Conservation (phyloP, 148 eudicot genomes). For the Rhododendron vialii region DNA sequence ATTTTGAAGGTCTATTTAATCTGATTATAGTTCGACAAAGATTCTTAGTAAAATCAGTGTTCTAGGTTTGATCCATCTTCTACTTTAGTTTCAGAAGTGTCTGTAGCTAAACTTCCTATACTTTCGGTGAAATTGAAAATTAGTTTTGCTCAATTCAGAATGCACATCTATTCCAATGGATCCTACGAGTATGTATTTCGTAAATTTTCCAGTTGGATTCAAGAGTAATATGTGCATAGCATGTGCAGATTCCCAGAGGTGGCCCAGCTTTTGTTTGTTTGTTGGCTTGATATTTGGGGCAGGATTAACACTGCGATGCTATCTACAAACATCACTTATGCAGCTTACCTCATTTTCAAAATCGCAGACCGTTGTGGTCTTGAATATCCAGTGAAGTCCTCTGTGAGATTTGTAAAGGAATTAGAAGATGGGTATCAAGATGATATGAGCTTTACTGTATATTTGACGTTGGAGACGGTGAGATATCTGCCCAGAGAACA, state of each 20-base stretch:
- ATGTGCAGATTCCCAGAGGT: too few species aligned
- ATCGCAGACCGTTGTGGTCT: not conserved
- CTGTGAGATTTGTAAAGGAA: slow-evolving; percentile 11
- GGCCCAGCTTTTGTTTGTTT: too few species aligned
- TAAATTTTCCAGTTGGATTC: not conserved
- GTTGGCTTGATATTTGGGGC: too few species aligned
- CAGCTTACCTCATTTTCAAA: slow-evolving; percentile 11
- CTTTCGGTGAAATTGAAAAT: not conserved
- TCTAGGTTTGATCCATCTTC: too few species aligned
- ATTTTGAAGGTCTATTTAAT: not conserved
- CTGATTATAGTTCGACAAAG: too few species aligned
- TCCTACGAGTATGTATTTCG: not conserved
- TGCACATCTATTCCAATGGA: not conserved
- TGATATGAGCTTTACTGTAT: slow-evolving; percentile 14
- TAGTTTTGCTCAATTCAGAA: not conserved
- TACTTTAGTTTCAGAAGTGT: not conserved
- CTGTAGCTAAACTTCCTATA: not conserved
- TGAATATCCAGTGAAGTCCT: not conserved
- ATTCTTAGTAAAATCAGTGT: not conserved
- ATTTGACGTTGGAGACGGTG: not conserved
- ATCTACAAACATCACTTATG: not conserved
- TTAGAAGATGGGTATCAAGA: slow-evolving; percentile 13
- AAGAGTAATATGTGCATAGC: not conserved
- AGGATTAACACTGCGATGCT: too few species aligned
- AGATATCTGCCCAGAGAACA: not conserved